phyloP scores from a whole-genome alignment of 73 alveolate species.

The Effrenium voratum region DNA sequence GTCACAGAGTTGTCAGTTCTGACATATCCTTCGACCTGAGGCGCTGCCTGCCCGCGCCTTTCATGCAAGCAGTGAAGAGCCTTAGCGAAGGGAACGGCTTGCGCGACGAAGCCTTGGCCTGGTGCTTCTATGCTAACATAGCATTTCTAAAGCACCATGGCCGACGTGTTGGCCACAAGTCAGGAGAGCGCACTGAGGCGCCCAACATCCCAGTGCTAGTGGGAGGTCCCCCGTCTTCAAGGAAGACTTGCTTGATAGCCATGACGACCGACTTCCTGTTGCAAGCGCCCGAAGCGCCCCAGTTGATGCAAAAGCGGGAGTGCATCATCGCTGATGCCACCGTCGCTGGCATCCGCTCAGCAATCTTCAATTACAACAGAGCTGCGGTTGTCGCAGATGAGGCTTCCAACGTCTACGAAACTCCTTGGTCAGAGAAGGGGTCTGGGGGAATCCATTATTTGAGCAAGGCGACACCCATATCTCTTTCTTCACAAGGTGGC shows the following conservation, averaged over 20 bases:
- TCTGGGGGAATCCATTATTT: conserved; percentile 7
- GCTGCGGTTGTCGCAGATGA: not conserved
- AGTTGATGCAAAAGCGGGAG: not conserved
- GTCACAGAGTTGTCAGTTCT: not conserved
- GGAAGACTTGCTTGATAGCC: not conserved
- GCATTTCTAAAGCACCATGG: not conserved
- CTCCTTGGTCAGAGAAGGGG: not conserved
- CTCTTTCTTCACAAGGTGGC: not conserved
- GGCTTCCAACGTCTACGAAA: conserved; percentile 2
- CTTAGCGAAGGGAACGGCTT: not conserved
- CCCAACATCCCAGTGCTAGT: not conserved
- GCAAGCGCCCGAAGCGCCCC: not conserved
- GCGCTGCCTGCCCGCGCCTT: not conserved
- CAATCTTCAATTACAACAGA: not conserved
- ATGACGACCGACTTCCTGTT: conserved; percentile 11
- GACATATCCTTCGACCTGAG: not conserved
- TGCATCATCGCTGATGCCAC: not conserved
- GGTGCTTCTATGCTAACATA: not conserved
- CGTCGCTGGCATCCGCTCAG: not conserved
- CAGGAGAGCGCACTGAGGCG: not conserved
- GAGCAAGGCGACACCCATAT: not conserved
- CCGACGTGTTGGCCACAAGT: not conserved
- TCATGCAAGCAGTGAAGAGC: not conserved
- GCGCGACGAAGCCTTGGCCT: not conserved
- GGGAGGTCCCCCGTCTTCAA: not conserved